phyloP scores from a whole-genome alignment of 2,329 filamentous ascomycete genomes.

The Exophiala oligosperma region DNA sequence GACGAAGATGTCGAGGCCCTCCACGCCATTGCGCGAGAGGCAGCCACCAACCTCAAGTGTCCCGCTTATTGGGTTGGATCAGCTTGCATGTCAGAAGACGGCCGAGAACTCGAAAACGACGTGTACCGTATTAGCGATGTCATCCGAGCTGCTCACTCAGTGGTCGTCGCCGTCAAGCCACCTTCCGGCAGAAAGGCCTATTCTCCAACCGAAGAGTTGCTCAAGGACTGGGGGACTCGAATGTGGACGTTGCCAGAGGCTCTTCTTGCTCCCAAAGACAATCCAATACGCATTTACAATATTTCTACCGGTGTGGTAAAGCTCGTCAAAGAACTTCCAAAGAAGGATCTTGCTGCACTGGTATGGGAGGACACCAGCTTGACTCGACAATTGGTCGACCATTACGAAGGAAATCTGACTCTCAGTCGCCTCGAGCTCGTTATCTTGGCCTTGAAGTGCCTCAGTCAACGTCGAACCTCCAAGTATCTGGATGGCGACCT shows the following conservation, averaged over 20 bases:
- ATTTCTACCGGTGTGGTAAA: slow-evolving; percentile 20
- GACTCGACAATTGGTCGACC: slow-evolving; percentile 4
- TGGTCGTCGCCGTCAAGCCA: slow-evolving; percentile 26
- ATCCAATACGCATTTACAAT: slow-evolving; percentile 35
- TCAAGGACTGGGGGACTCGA: slow-evolving; percentile 27
- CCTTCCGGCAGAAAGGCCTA: slow-evolving; percentile 8
- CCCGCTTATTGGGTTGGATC: slow-evolving; percentile 8
- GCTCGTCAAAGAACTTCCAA: slow-evolving; percentile 15
- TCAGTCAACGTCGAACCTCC: slow-evolving; percentile 19
- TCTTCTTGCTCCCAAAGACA: slow-evolving; percentile 26
- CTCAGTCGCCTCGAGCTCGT: slow-evolving; percentile 12
- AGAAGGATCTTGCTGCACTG: slow-evolving; percentile 30
- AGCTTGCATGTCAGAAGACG: slow-evolving; percentile 11
- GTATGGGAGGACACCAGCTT: slow-evolving; percentile 27
- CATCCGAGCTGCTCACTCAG: slow-evolving; percentile 22
- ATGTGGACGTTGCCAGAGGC: slow-evolving; percentile 32
- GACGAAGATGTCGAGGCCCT: slow-evolving; percentile 20
- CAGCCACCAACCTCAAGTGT: slow-evolving; percentile 5
- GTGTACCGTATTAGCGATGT: slow-evolving; percentile 32
- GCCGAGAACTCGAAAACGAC: slow-evolving; percentile 18
- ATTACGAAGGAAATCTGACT: neutral
- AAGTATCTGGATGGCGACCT: slow-evolving; percentile 31
- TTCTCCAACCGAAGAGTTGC: slow-evolving; percentile 13
- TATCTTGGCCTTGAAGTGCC: slow-evolving; percentile 29
- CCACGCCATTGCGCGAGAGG: slow-evolving; percentile 9